These are phyloP conservation scores for Xerocomus brunneocitrinus DNA, from an alignment of 768 basidiomycete genomes.

Conservation along the genomic window DNA sequence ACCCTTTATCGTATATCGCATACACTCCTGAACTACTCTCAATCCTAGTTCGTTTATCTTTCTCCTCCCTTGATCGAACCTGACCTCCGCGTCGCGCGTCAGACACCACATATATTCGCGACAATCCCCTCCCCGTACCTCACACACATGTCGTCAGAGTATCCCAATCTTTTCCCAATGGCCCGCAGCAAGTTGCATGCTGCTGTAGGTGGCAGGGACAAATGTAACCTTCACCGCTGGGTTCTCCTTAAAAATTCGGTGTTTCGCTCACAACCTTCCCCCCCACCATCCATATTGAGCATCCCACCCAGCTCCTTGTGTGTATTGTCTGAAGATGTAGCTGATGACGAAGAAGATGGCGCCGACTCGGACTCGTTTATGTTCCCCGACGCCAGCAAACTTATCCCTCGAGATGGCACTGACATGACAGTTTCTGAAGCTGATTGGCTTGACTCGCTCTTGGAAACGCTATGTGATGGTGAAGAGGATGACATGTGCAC, in stretches of 20 bases:
- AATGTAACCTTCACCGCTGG: conserved; percentile 78
- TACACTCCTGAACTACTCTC: conserved; percentile 51
- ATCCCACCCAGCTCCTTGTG: conserved; percentile 21
- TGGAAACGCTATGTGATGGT: conserved; percentile 69
- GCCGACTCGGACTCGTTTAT: conserved; percentile 64
- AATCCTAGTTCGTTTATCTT: conserved; percentile 17
- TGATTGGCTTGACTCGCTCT: conserved; percentile 76
- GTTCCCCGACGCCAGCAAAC: conserved; percentile 71
- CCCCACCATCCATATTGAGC: conserved; percentile 27
- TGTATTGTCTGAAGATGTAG: conserved; percentile 35
- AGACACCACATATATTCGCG: conserved; percentile 15
- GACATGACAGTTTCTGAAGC: conserved; percentile 55
- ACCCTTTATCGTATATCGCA: conserved; percentile 83
- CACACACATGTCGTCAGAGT: conserved; percentile 45
- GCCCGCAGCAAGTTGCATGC: conserved; percentile 72
- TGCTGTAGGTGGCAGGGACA: conserved; percentile 58
- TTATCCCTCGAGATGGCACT: conserved; percentile 34
- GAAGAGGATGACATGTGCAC: conserved; percentile 57
- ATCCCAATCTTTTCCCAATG: conserved; percentile 51
- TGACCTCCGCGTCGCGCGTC: conserved; percentile 9
- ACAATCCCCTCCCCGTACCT: conserved; percentile 7
- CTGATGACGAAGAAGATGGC: conserved; percentile 51
- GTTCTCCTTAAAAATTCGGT: conserved; percentile 86
- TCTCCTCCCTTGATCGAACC: neutral
- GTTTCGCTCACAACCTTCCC: conserved; percentile 46